Conservation (phyloP, 2,329 filamentous ascomycete species). For the Paraphaeosphaeria sporulosa region DNA sequence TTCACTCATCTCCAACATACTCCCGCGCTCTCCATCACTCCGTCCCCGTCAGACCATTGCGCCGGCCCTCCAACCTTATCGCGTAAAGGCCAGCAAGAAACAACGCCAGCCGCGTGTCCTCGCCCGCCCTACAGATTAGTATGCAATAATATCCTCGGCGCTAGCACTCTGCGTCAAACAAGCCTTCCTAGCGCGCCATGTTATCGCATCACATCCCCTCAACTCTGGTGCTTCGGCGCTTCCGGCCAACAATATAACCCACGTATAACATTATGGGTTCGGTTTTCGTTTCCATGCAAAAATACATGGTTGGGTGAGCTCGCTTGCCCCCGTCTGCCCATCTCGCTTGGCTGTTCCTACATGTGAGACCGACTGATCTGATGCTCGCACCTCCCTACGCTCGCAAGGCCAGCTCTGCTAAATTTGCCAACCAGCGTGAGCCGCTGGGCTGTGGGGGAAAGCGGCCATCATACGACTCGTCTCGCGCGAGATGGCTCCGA, state of each 20-base stretch:
- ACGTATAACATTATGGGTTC: not conserved
- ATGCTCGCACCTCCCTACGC: too few relatives aligned
- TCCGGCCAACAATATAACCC: slow-evolving; percentile 1
- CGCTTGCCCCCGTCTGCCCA: not conserved
- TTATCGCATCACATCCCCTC: slow-evolving; percentile 10
- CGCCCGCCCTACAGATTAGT: slow-evolving; percentile 14
- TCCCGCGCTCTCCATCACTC: too few relatives aligned
- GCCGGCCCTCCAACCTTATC: too few relatives aligned
- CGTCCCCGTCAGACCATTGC: too few relatives aligned
- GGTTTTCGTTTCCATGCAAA: not conserved
- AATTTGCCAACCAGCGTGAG: too few relatives aligned
- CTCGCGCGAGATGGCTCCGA: not conserved
- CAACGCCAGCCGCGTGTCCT: too few relatives aligned
- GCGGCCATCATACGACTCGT: not conserved
- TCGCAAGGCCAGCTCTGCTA: too few relatives aligned
- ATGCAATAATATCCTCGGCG: slow-evolving; percentile 17
- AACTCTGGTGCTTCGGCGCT: not conserved
- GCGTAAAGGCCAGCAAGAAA: too few relatives aligned
- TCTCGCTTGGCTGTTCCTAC: not conserved
- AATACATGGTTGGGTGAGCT: too few relatives aligned
- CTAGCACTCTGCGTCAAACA: slow-evolving; percentile 7
- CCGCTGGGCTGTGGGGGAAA: too few relatives aligned
- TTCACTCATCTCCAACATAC: not conserved
- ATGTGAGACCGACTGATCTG: too few relatives aligned
- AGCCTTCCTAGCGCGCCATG: slow-evolving; percentile 18